Conservation (phyloP, 2,329 filamentous ascomycete genomes). For the Coniochaeta sp. region DNA sequence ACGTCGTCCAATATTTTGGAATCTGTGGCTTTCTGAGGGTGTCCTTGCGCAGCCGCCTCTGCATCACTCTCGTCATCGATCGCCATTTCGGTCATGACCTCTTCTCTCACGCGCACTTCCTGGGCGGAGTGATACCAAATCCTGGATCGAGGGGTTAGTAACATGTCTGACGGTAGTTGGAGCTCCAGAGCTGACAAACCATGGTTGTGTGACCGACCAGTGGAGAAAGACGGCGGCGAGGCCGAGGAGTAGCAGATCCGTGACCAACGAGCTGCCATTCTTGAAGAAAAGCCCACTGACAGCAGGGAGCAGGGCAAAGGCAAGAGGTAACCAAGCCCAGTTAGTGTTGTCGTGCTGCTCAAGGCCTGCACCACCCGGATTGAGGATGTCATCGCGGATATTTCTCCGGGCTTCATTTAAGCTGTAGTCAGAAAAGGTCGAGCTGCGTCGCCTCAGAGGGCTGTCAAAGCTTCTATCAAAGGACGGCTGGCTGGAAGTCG, state of each 20-base stretch:
- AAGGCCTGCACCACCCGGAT: slow-evolving; percentile 35
- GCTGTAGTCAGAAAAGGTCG: slow-evolving; percentile 70
- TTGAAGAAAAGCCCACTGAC: slow-evolving; percentile 78
- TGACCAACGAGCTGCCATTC: slow-evolving; percentile 75
- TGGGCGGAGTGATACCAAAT: slow-evolving; percentile 70
- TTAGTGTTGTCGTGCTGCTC: slow-evolving; percentile 49
- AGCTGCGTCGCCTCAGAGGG: slow-evolving; percentile 56
- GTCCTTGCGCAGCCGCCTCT: slow-evolving; percentile 11
- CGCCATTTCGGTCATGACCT: slow-evolving; percentile 29
- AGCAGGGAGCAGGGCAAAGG: slow-evolving; percentile 77
- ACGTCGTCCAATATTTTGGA: slow-evolving; percentile 31
- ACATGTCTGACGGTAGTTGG: not conserved
- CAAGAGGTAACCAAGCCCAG: slow-evolving; percentile 75
- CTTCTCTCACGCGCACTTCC: slow-evolving; percentile 46
- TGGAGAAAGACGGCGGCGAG: slow-evolving; percentile 82
- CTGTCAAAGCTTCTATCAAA: slow-evolving; percentile 15
- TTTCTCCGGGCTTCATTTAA: slow-evolving; percentile 58
- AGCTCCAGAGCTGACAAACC: slow-evolving; percentile 44
- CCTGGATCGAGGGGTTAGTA: slow-evolving; percentile 30
- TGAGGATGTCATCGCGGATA: slow-evolving; percentile 60
- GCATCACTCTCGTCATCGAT: slow-evolving; percentile 30
- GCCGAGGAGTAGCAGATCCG: slow-evolving; percentile 73
- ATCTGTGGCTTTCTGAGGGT: not conserved
- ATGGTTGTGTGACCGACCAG: slow-evolving; percentile 86
- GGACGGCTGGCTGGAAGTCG: slow-evolving; percentile 4